These are phyloP conservation scores for Colletotrichum salicis DNA, from an alignment of 2,329 filamentous ascomycete genomes.

Conservation along the genomic window DNA sequence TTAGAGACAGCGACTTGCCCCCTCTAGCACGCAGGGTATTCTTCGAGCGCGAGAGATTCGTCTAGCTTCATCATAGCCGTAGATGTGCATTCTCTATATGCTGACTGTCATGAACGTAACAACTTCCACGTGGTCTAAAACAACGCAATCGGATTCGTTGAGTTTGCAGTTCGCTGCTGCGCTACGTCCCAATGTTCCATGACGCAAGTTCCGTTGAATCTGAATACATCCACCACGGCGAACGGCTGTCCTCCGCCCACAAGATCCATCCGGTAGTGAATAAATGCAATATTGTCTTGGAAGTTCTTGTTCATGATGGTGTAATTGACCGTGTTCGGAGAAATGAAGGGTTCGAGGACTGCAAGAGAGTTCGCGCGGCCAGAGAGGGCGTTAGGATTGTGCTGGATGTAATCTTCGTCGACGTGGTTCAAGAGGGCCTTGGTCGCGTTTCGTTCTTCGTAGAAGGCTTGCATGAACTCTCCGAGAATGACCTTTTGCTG, in stretches of 20 bases:
- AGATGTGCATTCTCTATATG: background rate
- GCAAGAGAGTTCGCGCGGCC: slow-evolving; percentile 17
- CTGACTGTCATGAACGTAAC: background rate
- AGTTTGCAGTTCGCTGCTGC: slow-evolving; percentile 20
- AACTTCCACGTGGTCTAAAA: slow-evolving; percentile 1
- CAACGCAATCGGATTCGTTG: slow-evolving; percentile 28
- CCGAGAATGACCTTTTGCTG: slow-evolving; percentile 21
- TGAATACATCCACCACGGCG: slow-evolving; percentile 32
- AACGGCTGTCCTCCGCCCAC: background rate
- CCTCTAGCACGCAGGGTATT: background rate
- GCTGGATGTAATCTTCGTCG: slow-evolving; percentile 32
- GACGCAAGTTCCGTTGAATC: slow-evolving; percentile 35
- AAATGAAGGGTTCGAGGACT: slow-evolving; percentile 14
- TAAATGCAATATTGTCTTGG: slow-evolving; percentile 18
- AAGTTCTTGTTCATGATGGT: slow-evolving; percentile 19
- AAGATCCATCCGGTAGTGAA: slow-evolving; percentile 30
- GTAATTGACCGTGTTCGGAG: slow-evolving; percentile 18
- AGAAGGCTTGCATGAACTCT: slow-evolving; percentile 26
- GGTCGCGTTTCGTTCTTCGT: slow-evolving; percentile 16
- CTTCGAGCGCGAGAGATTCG: background rate
- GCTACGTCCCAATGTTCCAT: slow-evolving; percentile 36
- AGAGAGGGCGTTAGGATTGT: slow-evolving; percentile 32
- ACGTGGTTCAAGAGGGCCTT: slow-evolving; percentile 29
- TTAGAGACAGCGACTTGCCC: background rate
- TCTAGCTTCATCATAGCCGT: background rate